A percentile compares a stretch with the other conserved stretches of the same genome.
Evolutionary conservation across 169 alveolate species (phyloP).

Genomic region (Plasmodium gallinaceum): DNA sequence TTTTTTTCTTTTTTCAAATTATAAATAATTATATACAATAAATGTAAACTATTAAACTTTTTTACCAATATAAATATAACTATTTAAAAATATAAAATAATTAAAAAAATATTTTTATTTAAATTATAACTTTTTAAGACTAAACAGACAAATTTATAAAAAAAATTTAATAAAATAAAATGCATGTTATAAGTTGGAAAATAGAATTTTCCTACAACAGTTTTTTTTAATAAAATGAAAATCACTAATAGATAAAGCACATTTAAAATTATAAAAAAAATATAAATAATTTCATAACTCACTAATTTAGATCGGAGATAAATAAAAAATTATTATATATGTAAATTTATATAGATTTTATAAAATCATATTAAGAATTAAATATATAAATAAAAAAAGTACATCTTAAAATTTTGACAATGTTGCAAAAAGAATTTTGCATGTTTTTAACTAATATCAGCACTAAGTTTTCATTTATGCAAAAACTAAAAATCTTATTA

Average conservation of each 20-base stretch:
- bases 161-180: too few species aligned
- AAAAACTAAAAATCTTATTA: too few species aligned
- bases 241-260: too few species aligned
- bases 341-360: background rate
- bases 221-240: background rate
- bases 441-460: background rate
- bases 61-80: too few species aligned
- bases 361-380: background rate
- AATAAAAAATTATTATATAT: background rate
- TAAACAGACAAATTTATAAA: too few species aligned
- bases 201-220: conserved; percentile 7
- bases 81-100: too few species aligned
- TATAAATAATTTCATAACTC: background rate
- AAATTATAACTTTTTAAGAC: too few species aligned
- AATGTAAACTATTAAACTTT: too few species aligned
- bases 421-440: conserved; percentile 1
- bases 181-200: too few species aligned
- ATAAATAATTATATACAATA: too few species aligned
- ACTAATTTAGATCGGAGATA: background rate
- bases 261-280: background rate
- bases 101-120: too few species aligned
- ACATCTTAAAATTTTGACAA: background rate
- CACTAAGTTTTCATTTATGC: background rate
- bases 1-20: too few species aligned
- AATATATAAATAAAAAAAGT: background rate